Evolutionary conservation across 2,329 filamentous ascomycete species (phyloP), one percentile per base, ranked within the genome.

Genomic region (Fusarium incarnatum): DNA sequence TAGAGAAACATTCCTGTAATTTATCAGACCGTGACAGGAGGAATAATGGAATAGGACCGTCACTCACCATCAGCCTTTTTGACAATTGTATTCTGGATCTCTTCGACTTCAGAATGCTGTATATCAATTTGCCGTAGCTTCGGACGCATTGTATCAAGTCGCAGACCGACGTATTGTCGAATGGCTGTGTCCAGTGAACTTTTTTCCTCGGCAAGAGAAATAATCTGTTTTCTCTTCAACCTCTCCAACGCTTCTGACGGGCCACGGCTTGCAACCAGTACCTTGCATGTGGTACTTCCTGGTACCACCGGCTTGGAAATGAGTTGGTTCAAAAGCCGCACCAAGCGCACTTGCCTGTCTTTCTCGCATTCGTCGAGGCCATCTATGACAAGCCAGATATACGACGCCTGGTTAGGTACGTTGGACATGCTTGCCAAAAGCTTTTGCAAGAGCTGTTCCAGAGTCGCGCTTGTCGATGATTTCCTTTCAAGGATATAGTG

Each of bases 1-100:
- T 65, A 73, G 3, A 73, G 57, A 41, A 73, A 70, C 70, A 73
- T 73, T 4, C 70, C 67, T 73, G 8, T 0, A 2, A 3, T 25
- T 5, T 1, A 5, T 53, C 7, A 45, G 40, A 7, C 4, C 0
- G 0, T 10, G 12, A 2, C 3, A 1, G 7, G 7, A 23, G 5
- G 8, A 9, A 34, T 15, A 15, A 5, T 4, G 8, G 20, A 3
- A 20, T n/a, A 16, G 3, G 8, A 4, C 9, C 8, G 25, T 25
- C 32, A 28, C 64, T 25, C 13, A 63, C 70, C 70, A 4, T 73
- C 70, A 2, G 64, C 20, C 9, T 73, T 73, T 5, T 0, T 15
- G 1, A 60, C 52, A 1, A 73, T 45, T 0, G 18, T 23, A 3
- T 0, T 18, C 5, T 53, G 54, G 0, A 73, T 62, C 5, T 56